Evolutionary conservation across 306 rosid species (phyloP).

Genomic region (Mimosa pudica): DNA sequence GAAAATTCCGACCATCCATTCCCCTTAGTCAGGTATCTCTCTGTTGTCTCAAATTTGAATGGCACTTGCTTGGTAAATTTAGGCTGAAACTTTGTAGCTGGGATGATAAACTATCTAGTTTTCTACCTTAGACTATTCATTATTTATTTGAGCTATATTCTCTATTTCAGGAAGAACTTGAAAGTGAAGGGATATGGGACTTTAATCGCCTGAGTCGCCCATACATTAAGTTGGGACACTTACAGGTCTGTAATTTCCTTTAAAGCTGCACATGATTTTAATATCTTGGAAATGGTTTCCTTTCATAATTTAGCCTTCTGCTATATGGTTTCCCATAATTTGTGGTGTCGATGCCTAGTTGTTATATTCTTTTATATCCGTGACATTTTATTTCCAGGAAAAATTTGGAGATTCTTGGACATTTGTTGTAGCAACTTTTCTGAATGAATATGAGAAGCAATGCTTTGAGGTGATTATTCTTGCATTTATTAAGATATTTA

Average conservation of each 20-base stretch:
- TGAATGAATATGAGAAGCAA: conserved; percentile 53
- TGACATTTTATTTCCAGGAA: conserved; percentile 57
- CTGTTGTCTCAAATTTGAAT: conserved; percentile 21
- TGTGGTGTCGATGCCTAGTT: conserved; percentile 12
- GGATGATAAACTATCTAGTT: background rate
- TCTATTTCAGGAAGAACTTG: conserved; percentile 83
- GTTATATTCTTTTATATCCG: conserved; percentile 2
- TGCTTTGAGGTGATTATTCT: conserved; percentile 10
- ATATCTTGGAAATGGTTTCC: conserved; percentile 26
- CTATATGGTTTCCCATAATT: conserved; percentile 12
- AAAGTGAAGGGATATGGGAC: conserved; percentile 95
- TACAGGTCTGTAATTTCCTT: conserved; percentile 61
- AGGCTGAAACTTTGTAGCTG: conserved; percentile 16
- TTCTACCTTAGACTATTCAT: conserved; percentile 20
- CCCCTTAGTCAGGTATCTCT: conserved; percentile 81
- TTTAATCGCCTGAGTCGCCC: conserved; percentile 87
- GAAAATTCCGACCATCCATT: conserved; percentile 96
- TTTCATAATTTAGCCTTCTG: conserved; percentile 17
- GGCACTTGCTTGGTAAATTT: conserved; percentile 21
- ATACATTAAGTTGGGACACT: conserved; percentile 66
- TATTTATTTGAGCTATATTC: conserved; percentile 17
- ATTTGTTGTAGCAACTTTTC: conserved; percentile 72
- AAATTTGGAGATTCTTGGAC: conserved; percentile 82
- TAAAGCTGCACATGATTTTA: conserved; percentile 21
- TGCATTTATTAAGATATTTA: conserved; percentile 4